Evolutionary conservation across 2,329 filamentous ascomycete species (phyloP).

Genomic region (Elsinoe arachidis): DNA sequence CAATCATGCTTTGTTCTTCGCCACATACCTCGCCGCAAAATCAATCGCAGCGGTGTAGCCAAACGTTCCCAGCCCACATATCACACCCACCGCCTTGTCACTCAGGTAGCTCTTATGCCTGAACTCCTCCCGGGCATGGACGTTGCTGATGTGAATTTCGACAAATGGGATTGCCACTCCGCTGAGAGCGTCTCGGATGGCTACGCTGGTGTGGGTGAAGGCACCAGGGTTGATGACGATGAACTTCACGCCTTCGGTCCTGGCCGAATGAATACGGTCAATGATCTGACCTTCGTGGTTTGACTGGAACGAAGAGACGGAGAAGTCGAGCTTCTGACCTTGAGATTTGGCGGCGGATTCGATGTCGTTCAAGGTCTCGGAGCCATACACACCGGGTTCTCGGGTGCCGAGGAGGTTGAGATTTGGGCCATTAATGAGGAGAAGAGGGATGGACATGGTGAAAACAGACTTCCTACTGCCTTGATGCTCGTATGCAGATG

Average conservation of each 20-base stretch:
- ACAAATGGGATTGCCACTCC: slow-evolving; percentile 65
- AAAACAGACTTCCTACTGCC: too few relatives aligned
- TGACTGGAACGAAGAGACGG: slow-evolving; percentile 58
- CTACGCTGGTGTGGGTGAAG: slow-evolving; percentile 68
- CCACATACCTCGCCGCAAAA: slow-evolving; percentile 30
- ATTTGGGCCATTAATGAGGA: slow-evolving; percentile 75
- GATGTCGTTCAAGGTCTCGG: slow-evolving; percentile 57
- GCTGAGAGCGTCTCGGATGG: slow-evolving; percentile 63
- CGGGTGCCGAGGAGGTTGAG: slow-evolving; percentile 70
- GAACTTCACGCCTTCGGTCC: slow-evolving; percentile 47
- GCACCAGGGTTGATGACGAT: slow-evolving; percentile 70
- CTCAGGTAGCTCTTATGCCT: slow-evolving; percentile 62
- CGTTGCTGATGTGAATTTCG: slow-evolving; percentile 69
- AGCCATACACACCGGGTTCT: slow-evolving; percentile 66
- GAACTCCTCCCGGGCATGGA: slow-evolving; percentile 62
- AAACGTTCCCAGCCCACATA: slow-evolving; percentile 54
- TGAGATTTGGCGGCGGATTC: slow-evolving; percentile 42
- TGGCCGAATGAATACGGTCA: slow-evolving; percentile 62
- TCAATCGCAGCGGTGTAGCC: slow-evolving; percentile 41
- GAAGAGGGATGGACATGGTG: slow-evolving; percentile 39
- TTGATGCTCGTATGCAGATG: too few relatives aligned
- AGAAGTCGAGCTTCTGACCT: slow-evolving; percentile 40
- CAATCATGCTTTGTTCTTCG: not conserved
- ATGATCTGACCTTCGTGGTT: slow-evolving; percentile 71
- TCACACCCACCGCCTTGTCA: slow-evolving; percentile 66